phyloP scores from a whole-genome alignment of 176 grass and related monocot species.

The Calamus simplicifolius region DNA sequence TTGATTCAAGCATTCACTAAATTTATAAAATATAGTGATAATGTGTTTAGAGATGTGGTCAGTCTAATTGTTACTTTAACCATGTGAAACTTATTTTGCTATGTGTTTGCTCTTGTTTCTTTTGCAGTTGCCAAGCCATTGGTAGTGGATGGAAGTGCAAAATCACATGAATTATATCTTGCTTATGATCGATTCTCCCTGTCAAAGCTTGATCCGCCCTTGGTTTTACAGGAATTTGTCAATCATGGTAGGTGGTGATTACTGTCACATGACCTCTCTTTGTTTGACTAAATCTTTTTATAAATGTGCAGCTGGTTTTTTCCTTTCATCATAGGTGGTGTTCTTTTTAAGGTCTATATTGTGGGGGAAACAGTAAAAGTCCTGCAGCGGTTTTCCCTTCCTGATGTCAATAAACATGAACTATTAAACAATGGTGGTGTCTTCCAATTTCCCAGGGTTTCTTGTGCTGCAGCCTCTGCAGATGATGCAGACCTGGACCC shows the following conservation, averaged over 20 bases:
- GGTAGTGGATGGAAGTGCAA: constrained; percentile 81
- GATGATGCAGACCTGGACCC: constrained; percentile 81
- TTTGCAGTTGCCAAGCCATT: constrained; percentile 81
- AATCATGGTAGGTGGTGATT: constrained; percentile 62
- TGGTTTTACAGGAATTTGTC: constrained; percentile 94
- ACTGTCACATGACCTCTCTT: neutral
- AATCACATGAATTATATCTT: constrained; percentile 84
- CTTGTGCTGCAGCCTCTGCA: constrained; percentile 71
- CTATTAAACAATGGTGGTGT: constrained; percentile 57
- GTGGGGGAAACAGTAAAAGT: constrained; percentile 76
- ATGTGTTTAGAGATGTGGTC: too few relatives aligned
- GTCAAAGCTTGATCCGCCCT: constrained; percentile 69
- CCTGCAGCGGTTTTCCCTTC: constrained; percentile 74
- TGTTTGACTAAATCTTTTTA: neutral
- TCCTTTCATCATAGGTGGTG: constrained; percentile 47
- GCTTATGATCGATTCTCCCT: constrained; percentile 61
- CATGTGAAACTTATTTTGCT: too few relatives aligned
- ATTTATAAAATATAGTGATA: too few relatives aligned
- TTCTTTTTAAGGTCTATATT: constrained; percentile 92
- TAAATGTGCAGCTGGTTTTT: neutral
- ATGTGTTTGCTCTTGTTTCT: too few relatives aligned
- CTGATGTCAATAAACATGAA: constrained; percentile 60
- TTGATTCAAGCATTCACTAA: too few relatives aligned
- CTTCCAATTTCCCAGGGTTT: constrained; percentile 86
- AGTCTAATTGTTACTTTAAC: too few relatives aligned